Base-by-base conservation (phyloP, 2,329 filamentous ascomycete genomes). In the Pseudogymnoascus sp. region DNA sequence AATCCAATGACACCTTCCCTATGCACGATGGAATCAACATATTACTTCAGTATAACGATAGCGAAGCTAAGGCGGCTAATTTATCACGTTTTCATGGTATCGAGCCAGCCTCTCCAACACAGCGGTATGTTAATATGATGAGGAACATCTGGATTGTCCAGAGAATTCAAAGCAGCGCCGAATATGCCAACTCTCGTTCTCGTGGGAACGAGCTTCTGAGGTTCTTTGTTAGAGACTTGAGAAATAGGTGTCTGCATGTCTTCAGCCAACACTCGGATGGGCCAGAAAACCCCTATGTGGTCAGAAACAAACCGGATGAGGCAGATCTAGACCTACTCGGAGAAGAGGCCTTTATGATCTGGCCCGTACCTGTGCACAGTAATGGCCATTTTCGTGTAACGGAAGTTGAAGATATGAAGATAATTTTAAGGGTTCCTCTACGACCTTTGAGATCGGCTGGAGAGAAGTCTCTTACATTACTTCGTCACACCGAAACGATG, bases 1-100 rank as follows among this genome's bases (percentile, higher is more conserved):
- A 14, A 61, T 28, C 36, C 14, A 41, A 30, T 8, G 28, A 39
- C 38, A 35, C 30, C 5, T 61, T 61, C 28, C 59, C 59, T 14
- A 61, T 61, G 59, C 41, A 61, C n/a, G 33, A 57, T n/a, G 59
- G 47, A 7, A 61, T 61, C 28, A 61, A 61, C 38, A 47, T 47
- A 30, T 61, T 61, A 2, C 59, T 61, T 37, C 25, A 22, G 6
- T 47, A 61, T 30, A 58, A 39, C 20, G 57, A 61, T 20, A 41
- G 58, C 2, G 59, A 61, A 9, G 15, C 20, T 25, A 20, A 47
- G 14, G 18, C 14, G 4, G 28, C 43, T 9, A 22, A n/a, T 33
- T 18, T 58, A 6, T 50, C 41, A 3, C 33, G 14, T 20, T 50
- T 12, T 2, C 38, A 20, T 9, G 28, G 30, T n/a, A 8, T 61